Conservation (phyloP, 176 grass and related monocot species). For the Zizania latifolia region DNA sequence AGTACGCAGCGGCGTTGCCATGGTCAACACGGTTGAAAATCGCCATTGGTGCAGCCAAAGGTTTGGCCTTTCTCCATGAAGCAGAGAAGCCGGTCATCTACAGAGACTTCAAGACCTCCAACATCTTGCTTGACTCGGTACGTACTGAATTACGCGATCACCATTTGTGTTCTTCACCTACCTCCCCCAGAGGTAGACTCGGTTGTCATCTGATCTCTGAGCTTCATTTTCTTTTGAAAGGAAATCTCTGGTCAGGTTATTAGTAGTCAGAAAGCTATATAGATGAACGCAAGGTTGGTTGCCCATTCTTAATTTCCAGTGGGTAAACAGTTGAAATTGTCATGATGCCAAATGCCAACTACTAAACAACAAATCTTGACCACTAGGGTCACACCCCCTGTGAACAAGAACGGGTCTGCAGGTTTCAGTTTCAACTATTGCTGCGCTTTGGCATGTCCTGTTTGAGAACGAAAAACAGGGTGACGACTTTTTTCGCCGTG, state of each 20-base stretch:
- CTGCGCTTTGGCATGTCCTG: background rate
- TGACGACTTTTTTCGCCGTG: background rate
- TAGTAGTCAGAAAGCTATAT: background rate
- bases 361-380: conserved; percentile 20
- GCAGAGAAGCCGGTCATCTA: conserved; percentile 88
- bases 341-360: conserved; percentile 22
- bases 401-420: conserved; percentile 18
- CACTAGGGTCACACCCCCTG: background rate
- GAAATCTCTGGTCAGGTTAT: background rate
- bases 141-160: background rate
- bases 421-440: conserved; percentile 33
- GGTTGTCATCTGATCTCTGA: background rate
- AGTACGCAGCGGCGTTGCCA: conserved; percentile 60
- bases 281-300: background rate
- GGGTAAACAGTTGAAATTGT: conserved; percentile 19
- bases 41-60: conserved; percentile 76
- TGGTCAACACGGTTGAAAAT: conserved; percentile 92
- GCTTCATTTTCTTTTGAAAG: too few species aligned
- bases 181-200: background rate
- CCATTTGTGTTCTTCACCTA: background rate
- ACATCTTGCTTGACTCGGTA: conserved; percentile 93
- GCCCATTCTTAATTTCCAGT: background rate
- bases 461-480: background rate
- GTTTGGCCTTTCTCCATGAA: conserved; percentile 86
- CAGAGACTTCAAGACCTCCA: conserved; percentile 94